Conservation (phyloP, 805 yeast genomes). For the Geotrichum ghanense region DNA sequence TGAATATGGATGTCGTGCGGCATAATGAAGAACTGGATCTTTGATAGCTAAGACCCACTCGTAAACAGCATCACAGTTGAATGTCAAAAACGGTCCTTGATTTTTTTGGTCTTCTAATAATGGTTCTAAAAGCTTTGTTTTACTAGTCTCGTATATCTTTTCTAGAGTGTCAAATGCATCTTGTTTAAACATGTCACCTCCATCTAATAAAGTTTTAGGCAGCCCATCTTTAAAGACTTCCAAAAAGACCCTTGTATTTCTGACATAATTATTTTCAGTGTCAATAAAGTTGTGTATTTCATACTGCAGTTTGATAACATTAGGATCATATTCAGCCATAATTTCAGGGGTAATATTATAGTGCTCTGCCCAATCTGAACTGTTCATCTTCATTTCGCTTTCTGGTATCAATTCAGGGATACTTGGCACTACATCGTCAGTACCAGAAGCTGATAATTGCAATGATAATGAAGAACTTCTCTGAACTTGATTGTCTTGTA, state of each 20-base stretch:
- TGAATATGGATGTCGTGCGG: not conserved
- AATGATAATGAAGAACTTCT: not conserved
- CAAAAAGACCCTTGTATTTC: conserved; percentile 53
- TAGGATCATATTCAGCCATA: not conserved
- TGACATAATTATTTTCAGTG: conserved; percentile 58
- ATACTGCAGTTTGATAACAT: conserved; percentile 36
- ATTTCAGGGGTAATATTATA: not conserved
- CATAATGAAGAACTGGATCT: not conserved
- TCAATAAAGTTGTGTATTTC: conserved; percentile 63
- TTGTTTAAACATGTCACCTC: not conserved
- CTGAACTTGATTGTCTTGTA: not conserved
- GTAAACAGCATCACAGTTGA: not conserved
- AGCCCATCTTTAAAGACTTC: conserved; percentile 37
- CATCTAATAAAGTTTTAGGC: not conserved
- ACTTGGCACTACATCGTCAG: no score
- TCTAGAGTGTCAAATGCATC: not conserved
- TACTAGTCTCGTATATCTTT: not conserved
- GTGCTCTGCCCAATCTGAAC: not conserved
- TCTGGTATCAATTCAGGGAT: no score
- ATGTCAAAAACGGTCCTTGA: not conserved
- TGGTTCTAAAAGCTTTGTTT: not conserved
- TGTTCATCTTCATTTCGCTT: not conserved
- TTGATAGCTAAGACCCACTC: not conserved
- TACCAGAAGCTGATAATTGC: no score
- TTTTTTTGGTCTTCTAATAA: not conserved